phyloP scores from a whole-genome alignment of 108 stramenopile genomes.

The Nitzschia palea region DNA sequence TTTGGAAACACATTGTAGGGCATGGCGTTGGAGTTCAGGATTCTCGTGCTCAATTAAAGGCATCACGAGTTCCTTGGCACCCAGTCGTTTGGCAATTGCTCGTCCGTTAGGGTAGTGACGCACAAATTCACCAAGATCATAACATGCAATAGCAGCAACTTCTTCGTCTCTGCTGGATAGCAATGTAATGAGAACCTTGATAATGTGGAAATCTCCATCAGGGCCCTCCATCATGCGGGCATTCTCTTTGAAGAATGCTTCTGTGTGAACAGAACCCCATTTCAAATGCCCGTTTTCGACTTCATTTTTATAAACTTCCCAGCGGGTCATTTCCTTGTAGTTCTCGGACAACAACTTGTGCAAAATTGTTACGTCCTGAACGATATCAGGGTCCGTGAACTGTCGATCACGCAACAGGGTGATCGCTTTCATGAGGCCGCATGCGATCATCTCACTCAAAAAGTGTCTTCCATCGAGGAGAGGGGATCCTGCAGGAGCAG shows the following conservation, averaged over 20 bases:
- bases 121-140: constrained; percentile 96
- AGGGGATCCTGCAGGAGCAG: constrained; percentile 29
- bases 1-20: constrained; percentile 94
- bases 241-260: constrained; percentile 93
- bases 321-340: constrained; percentile 91
- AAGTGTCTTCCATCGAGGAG: constrained; percentile 60
- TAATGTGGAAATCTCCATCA: constrained; percentile 73
- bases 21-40: constrained; percentile 92
- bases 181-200: constrained; percentile 84
- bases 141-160: constrained; percentile 93
- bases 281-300: constrained; percentile 86
- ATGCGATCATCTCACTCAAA: constrained; percentile 88
- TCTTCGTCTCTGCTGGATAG: constrained; percentile 83
- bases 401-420: constrained; percentile 79
- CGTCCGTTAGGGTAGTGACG: constrained; percentile 96
- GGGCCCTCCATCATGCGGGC: constrained; percentile 77
- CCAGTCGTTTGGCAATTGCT: constrained; percentile 82
- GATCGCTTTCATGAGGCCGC: constrained; percentile 87
- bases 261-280: constrained; percentile 95
- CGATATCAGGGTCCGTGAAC: constrained; percentile 91
- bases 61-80: constrained; percentile 96
- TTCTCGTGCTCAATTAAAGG: constrained; percentile 92
- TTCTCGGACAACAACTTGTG: constrained; percentile 83
- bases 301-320: constrained; percentile 93
- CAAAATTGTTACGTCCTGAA: constrained; percentile 73